Conservation (phyloP, 2,329 filamentous ascomycete species). For the Incumbomyces lentus region DNA sequence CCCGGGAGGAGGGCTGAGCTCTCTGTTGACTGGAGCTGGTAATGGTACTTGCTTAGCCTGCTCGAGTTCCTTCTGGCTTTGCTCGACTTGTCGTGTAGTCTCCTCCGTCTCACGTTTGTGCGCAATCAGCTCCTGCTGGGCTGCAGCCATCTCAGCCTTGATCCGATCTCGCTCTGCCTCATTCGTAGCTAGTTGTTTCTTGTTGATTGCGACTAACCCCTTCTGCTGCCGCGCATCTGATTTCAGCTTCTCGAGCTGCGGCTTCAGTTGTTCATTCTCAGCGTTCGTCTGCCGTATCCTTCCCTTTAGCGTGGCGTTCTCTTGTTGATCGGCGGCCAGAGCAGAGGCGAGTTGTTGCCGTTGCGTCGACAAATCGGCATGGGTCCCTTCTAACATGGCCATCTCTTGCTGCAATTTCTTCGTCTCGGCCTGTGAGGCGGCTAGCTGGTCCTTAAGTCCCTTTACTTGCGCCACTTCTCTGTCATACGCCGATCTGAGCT, state of each 20-base stretch:
- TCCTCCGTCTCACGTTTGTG: constrained; percentile 39
- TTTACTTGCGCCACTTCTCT: constrained; percentile 84
- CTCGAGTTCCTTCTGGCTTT: constrained; percentile 28
- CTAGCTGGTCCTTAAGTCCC: constrained; percentile 72
- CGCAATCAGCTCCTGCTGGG: constrained; percentile 55
- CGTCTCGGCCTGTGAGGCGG: constrained; percentile 64
- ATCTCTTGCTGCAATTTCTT: constrained; percentile 76
- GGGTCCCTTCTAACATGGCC: constrained; percentile 68
- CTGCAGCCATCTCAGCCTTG: constrained; percentile 62
- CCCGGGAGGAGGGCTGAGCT: constrained; percentile 32
- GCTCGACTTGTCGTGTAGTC: constrained; percentile 27
- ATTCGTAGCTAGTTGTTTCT: constrained; percentile 85
- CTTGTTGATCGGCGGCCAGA: constrained; percentile 76
- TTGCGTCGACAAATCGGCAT: constrained; percentile 72
- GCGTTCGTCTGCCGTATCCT: constrained; percentile 73
- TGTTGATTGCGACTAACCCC: constrained; percentile 93
- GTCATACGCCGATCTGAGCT: constrained; percentile 81
- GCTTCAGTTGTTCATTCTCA: constrained; percentile 74
- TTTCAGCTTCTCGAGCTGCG: constrained; percentile 84
- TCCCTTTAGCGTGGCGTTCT: constrained; percentile 78
- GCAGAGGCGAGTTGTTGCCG: constrained; percentile 65
- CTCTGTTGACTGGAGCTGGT: constrained; percentile 15
- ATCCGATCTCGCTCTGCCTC: constrained; percentile 84
- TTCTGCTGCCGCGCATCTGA: constrained; percentile 91
- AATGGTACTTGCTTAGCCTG: constrained; percentile 14